Conservation (phyloP, 2,329 filamentous ascomycete species). For the Ramichloridium luteum region DNA sequence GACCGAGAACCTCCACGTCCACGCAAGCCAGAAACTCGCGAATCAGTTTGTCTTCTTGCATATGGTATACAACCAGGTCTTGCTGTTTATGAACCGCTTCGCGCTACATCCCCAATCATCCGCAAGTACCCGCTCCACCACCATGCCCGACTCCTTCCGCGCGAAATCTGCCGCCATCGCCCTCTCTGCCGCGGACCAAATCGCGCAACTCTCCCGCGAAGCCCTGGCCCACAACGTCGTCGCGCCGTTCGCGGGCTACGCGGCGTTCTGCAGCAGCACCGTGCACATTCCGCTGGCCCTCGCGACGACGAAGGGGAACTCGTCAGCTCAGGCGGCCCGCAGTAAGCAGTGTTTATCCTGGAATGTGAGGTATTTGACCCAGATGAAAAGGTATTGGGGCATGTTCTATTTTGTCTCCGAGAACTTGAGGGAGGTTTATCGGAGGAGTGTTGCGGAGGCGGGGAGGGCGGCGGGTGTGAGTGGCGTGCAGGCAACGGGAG, state of each 20-base stretch:
- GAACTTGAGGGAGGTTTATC: constrained; percentile 79
- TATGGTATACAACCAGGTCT: constrained; percentile 77
- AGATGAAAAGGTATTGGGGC: constrained; percentile 96
- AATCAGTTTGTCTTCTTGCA: constrained; percentile 92
- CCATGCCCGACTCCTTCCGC: constrained; percentile 67
- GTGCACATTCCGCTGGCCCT: constrained; percentile 92
- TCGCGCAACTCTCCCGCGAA: constrained; percentile 73
- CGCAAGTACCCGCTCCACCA: constrained; percentile 51
- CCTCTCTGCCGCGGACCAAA: constrained; percentile 71
- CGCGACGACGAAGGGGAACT: constrained; percentile 65
- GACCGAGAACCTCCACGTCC: constrained; percentile 68
- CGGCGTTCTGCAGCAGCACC: constrained; percentile 81
- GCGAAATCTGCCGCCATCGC: constrained; percentile 63
- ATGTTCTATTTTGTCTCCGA: constrained; percentile 98
- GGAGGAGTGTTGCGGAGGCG: constrained; percentile 28
- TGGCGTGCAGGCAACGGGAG: no score
- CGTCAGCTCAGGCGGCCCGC: constrained; percentile 50
- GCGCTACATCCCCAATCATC: constrained; percentile 43
- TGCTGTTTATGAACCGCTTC: constrained; percentile 81
- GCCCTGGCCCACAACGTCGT: constrained; percentile 68
- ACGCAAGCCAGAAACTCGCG: constrained; percentile 71
- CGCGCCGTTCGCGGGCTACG: constrained; percentile 89
- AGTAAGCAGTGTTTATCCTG: constrained; percentile 76
- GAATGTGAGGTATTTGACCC: constrained; percentile 81
- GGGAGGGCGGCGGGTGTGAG: no score